phyloP scores from a whole-genome alignment of 2,329 filamentous ascomycete species.

The Ceratocystis cubensis region DNA sequence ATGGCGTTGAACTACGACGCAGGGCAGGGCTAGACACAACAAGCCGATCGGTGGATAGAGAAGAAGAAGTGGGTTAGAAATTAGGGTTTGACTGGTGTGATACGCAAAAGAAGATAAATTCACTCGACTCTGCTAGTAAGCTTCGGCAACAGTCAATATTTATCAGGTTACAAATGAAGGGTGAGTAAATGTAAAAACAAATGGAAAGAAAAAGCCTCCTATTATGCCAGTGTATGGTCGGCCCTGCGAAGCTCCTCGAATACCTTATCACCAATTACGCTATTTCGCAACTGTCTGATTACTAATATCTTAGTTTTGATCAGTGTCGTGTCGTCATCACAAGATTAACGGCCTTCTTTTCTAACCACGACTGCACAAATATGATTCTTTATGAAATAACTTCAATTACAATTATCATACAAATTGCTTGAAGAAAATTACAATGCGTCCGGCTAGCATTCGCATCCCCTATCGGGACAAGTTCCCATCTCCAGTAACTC shows the following conservation, averaged over 20 bases:
- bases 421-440: neutral
- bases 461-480: conserved; percentile 84
- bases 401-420: neutral
- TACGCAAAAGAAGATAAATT: neutral
- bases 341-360: neutral
- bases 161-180: too few relatives aligned
- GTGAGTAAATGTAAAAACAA: too few relatives aligned
- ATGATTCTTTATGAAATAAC: neutral
- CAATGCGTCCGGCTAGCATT: conserved; percentile 60
- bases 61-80: neutral
- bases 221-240: too few relatives aligned
- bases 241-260: neutral
- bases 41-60: neutral
- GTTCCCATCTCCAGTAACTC: conserved; percentile 60
- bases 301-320: conserved; percentile 9
- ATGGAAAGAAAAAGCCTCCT: too few relatives aligned
- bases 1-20: neutral
- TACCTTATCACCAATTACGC: neutral
- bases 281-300: conserved; percentile 4
- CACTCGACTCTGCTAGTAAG: neutral
- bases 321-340: neutral
- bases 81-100: neutral
- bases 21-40: neutral
- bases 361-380: neutral
- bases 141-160: neutral